Conservation (phyloP, 805 yeast genomes). For the Grigorovia jiainica region DNA sequence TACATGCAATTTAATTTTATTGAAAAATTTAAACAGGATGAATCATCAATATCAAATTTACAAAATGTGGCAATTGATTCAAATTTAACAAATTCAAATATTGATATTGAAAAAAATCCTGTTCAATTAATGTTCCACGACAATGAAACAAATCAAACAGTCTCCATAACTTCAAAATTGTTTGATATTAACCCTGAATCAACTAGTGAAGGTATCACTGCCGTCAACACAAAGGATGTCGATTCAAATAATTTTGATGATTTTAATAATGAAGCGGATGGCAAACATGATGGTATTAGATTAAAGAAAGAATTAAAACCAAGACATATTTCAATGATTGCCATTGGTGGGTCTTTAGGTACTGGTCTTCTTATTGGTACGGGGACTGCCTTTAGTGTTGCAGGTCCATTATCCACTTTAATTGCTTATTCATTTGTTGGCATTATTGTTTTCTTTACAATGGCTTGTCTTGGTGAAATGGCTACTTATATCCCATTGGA, state of each 20-base stretch:
- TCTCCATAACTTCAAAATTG: not conserved
- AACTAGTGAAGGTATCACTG: not conserved
- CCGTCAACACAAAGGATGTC: not conserved
- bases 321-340: conserved; percentile 25
- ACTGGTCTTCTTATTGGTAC: conserved; percentile 26
- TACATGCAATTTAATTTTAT: no score
- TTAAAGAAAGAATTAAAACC: conserved; percentile 12
- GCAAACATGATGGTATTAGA: conserved; percentile 3
- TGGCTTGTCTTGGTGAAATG: conserved; percentile 37
- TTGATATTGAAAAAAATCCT: not conserved
- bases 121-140: not conserved
- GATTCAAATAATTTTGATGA: not conserved
- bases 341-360: conserved; percentile 27
- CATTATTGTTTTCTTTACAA: conserved; percentile 43
- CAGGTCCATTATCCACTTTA: conserved; percentile 45
- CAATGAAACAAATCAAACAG: not conserved
- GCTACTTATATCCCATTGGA: conserved; percentile 57
- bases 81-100: not conserved
- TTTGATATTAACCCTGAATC: not conserved
- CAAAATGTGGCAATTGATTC: not conserved
- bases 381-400: conserved; percentile 36
- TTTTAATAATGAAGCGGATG: not conserved
- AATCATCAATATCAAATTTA: no score
- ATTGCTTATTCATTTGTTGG: conserved; percentile 42
- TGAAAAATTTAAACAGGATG: no score